phyloP scores from a whole-genome alignment of 306 rosid genomes.

The Lathyrus aphaca region DNA sequence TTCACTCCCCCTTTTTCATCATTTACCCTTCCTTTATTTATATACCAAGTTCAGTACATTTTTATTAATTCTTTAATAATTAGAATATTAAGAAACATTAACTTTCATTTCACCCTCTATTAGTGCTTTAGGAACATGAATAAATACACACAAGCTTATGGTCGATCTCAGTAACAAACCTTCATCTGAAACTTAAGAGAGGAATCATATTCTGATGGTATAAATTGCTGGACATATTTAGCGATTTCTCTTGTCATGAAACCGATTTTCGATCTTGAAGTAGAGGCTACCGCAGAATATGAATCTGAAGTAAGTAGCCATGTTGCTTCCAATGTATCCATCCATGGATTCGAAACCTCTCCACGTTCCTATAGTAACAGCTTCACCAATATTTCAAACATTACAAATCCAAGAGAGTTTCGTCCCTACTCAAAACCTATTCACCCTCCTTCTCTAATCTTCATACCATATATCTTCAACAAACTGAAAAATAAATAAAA shows the following conservation, averaged over 20 bases:
- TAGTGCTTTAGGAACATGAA: conserved; percentile 39
- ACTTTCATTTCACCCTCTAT: conserved; percentile 31
- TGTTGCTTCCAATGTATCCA: conserved; percentile 73
- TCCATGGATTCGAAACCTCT: conserved; percentile 53
- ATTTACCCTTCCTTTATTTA: conserved; percentile 26
- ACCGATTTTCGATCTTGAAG: conserved; percentile 70
- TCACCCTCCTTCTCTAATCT: too few species aligned
- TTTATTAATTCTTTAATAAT: background rate
- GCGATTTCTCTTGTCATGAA: conserved; percentile 56
- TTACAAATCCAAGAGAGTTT: conserved; percentile 41
- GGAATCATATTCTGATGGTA: conserved; percentile 36
- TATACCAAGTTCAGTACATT: conserved; percentile 31
- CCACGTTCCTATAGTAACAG: conserved; percentile 49
- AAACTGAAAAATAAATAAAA: too few species aligned
- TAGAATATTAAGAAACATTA: background rate
- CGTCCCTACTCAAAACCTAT: conserved; percentile 42
- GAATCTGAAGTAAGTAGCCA: conserved; percentile 81
- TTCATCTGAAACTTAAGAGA: conserved; percentile 35
- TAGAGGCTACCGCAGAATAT: conserved; percentile 63
- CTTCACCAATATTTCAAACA: conserved; percentile 29
- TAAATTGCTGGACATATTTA: conserved; percentile 33
- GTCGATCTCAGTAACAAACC: conserved; percentile 32
- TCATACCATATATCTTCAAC: too few species aligned
- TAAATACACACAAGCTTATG: conserved; percentile 38
- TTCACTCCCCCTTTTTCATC: conserved; percentile 31